Evolutionary conservation across 108 stramenopile species (phyloP).

Genomic region (Cyclotella sp.): DNA sequence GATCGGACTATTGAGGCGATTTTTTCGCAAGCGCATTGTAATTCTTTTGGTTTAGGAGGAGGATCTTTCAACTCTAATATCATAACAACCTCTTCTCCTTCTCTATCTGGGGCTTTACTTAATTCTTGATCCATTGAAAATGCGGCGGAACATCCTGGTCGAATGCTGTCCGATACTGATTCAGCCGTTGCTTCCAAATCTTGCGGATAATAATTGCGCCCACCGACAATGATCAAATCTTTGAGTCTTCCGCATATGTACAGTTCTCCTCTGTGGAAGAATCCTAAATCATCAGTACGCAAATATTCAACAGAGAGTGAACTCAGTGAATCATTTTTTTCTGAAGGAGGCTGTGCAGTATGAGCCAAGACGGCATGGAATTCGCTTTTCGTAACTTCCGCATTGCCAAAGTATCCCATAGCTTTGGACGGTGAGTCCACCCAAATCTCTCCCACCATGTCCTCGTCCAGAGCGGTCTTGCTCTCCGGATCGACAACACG

Average conservation of each 20-base stretch:
- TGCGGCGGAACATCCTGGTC: slow-evolving; percentile 97
- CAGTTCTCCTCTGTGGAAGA: slow-evolving; percentile 91
- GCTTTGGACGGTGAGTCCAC: slow-evolving; percentile 88
- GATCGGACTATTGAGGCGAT: slow-evolving; percentile 64
- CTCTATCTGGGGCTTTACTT: slow-evolving; percentile 22
- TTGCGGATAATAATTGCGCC: slow-evolving; percentile 99
- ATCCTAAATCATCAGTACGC: slow-evolving; percentile 98
- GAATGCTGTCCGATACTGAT: slow-evolving; percentile 56
- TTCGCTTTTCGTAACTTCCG: slow-evolving; percentile 68
- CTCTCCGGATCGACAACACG: slow-evolving; percentile 79
- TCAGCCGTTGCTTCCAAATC: slow-evolving; percentile 97
- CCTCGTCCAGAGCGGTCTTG: slow-evolving; percentile 48
- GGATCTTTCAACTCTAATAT: slow-evolving; percentile 86
- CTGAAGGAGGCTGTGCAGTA: slow-evolving; percentile 4
- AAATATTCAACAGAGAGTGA: slow-evolving; percentile 63
- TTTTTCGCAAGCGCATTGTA: slow-evolving; percentile 46
- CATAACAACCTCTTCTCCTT: slow-evolving; percentile 82
- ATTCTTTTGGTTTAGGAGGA: slow-evolving; percentile 38
- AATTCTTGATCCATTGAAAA: slow-evolving; percentile 79
- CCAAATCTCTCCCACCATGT: slow-evolving; percentile 95
- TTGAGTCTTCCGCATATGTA: slow-evolving; percentile 97
- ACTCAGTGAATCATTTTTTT: neutral
- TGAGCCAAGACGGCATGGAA: slow-evolving; percentile 71
- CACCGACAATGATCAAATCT: slow-evolving; percentile 98
- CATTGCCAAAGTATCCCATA: slow-evolving; percentile 74